Evolutionary conservation across 495 filamentous ascomycete species (phyloP), one percentile per base, ranked within the genome.

Genomic region (Hypoxylon crocopeplum): DNA sequence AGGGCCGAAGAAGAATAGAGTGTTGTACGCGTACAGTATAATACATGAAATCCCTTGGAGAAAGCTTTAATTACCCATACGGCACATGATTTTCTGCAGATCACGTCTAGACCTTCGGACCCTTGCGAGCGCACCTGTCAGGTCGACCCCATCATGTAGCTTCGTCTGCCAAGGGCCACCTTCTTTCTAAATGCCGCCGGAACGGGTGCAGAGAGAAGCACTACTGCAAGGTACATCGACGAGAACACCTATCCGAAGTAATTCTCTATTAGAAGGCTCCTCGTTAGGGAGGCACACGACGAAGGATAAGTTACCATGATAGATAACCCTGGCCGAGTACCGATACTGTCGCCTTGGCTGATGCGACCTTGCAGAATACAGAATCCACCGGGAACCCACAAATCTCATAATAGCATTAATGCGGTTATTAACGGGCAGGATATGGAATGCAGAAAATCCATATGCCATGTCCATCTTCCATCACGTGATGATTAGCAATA

Each of bases 61-160:
- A 30, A 38, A 21, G 37, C 37, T 55, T 37, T 54, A 37, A 59
- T 64, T 59, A 53, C 50, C 45, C 12, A 41, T n/a, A 49, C 39
- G 45, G 61, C 38, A 64, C 49, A 64, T 59, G 50, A 56, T 64
- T 41, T 59, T 59, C 37, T 47, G 61, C 32, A 33, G 55, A 64
- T 64, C 61, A 36, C 29, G 25, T 64, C 55, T 64, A 64, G 61
- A 64, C 61, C 49, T 36, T 24, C 8, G 6, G 34, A 59, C 21
- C 61, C 61, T 54, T 59, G 58, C 44, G 11, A 16, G 37, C 7
- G 16, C 22, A 55, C 50, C 57, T 55, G 58, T 48, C 56, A 59
- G 33, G 34, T 29, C 25, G 15, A 39, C 36, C 17, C 13, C 30
- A 8, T 34, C 13, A 29, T 7, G 5, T 51, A 51, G 47, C 41